Conservation (phyloP, 73 alveolate species). For the Paramecium sexaurelia region DNA sequence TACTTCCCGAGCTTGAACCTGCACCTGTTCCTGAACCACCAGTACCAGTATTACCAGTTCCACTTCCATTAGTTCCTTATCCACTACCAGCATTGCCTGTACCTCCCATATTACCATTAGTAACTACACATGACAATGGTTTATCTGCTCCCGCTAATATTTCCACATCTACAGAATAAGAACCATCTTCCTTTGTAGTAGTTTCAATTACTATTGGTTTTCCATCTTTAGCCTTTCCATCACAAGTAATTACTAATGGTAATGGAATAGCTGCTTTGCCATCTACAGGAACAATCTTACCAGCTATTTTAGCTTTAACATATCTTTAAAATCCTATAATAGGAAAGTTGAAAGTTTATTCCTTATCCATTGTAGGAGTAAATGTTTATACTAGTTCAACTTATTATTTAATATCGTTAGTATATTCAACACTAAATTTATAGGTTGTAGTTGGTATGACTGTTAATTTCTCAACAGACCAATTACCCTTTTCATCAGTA, state of each 20-base stretch:
- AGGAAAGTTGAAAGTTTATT: not conserved
- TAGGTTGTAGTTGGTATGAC: not conserved
- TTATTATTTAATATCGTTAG: not conserved
- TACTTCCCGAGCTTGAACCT: no score
- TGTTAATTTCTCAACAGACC: constrained; percentile 22
- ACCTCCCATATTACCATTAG: not conserved
- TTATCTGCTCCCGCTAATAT: constrained; percentile 33
- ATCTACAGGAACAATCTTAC: not conserved
- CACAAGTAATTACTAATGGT: not conserved
- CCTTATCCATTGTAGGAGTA: constrained; percentile 3
- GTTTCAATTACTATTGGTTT: constrained; percentile 45
- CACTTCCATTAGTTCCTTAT: no score
- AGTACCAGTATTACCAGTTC: no score
- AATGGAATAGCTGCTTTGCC: constrained; percentile 12
- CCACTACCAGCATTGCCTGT: no score
- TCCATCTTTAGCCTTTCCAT: constrained; percentile 50
- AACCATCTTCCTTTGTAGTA: constrained; percentile 1
- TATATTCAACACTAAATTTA: not conserved
- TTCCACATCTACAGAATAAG: not conserved
- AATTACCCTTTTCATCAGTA: not conserved
- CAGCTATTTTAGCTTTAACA: constrained; percentile 38
- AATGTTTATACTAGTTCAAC: not conserved
- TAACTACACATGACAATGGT: constrained; percentile 15
- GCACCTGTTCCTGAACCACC: not conserved
- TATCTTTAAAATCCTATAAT: not conserved